Percentiles rank a stretch among this genome's conserved stretches.
These are phyloP conservation scores for Eudorina sp. DNA, from an alignment of 139 green algal species.

Conservation along the genomic window DNA sequence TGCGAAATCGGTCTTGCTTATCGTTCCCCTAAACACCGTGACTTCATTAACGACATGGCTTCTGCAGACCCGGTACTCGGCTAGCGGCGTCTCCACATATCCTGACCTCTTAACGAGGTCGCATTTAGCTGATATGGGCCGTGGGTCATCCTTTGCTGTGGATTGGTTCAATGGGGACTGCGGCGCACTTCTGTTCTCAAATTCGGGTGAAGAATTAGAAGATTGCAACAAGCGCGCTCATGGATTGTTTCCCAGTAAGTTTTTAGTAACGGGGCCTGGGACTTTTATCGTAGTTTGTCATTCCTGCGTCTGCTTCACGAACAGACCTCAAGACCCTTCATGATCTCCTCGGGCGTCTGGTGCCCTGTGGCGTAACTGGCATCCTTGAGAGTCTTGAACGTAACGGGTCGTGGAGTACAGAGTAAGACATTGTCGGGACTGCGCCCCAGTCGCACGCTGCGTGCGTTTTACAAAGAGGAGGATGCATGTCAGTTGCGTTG, in stretches of 20 bases:
- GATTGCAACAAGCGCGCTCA: not conserved
- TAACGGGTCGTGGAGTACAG: not conserved
- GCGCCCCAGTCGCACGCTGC: too few species aligned
- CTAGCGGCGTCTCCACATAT: too few species aligned
- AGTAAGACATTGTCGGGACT: conserved; percentile 10
- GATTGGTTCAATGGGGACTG: conserved; percentile 2
- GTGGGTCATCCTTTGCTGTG: not conserved
- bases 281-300: not conserved
- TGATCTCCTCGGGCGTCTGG: not conserved
- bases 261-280: not conserved
- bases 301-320: not conserved
- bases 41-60: too few species aligned
- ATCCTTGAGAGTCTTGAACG: not conserved
- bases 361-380: not conserved
- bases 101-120: not conserved
- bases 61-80: too few species aligned
- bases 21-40: too few species aligned
- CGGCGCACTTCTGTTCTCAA: conserved; percentile 5
- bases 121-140: not conserved
- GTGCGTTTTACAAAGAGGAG: too few species aligned
- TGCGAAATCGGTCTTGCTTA: too few species aligned
- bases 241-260: not conserved
- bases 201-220: not conserved
- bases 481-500: too few species aligned
- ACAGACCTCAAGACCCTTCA: not conserved